Evolutionary conservation across 805 yeast species (phyloP), one percentile per base, ranked within the genome.

Genomic region (Citeromyces matritensis): DNA sequence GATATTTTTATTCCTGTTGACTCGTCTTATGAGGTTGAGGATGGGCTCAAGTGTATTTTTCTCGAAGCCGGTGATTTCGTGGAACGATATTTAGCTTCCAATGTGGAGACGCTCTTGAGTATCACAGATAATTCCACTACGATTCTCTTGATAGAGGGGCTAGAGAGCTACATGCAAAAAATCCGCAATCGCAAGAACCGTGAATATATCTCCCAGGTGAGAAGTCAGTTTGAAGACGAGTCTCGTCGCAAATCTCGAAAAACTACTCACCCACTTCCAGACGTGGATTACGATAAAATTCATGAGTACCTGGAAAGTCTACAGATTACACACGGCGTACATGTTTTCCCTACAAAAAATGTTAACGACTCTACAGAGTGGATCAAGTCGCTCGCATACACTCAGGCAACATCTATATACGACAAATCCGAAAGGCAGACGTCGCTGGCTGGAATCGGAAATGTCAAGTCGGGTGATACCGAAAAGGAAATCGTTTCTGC

Each of bases 1-100:
- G 80, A 73, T 36, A 42, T 64, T 0, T 78, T 73, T 39, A 58
- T 68, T 7, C 86, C 86, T 0, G 55, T 66, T 30, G 53, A 48
- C 0, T 48, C 58, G 2, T 52, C 45, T 59, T 3, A 36, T 57
- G 1, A 53, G 56, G 5, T 85, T 77, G 42, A 51, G 49, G 8
- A 53, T 55, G 2, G 36, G 56, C 3, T 57, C 67, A 1, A 36
- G 21, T 17, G 21, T 7, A 17, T 76, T 2, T 57, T 62, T 29
- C 71, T 61, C 38, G 55, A 58, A 4, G 69, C 76, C 0, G 48
- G 51, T 6, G 62, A 60, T 1, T 59, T 76, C 27, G 52, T 65
- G 6, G 48, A 40, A 39, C 7, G 49, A 52, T 17, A 45, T 47
- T 6, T 30, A 48, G 9, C 38, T 39, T 6, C 36, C 43, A 1